Evolutionary conservation across 768 basidiomycete genomes (phyloP).

Genomic region (Trametes meyenii): DNA sequence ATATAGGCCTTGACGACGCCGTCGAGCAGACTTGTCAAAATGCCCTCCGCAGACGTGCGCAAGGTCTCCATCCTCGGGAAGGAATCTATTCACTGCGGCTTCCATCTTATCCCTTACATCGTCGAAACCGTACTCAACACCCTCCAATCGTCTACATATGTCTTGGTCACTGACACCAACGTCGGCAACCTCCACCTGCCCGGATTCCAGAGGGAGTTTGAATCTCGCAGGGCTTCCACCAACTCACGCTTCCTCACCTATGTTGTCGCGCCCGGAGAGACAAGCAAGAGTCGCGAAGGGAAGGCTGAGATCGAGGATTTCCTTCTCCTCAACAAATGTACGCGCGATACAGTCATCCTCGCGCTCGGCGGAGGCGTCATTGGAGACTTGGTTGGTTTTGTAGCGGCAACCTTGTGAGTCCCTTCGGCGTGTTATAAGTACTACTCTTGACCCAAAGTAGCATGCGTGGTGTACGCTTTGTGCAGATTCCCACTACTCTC

Average conservation of each 20-base stretch:
- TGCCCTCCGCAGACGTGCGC: conserved; percentile 52
- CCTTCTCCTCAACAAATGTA: conserved; percentile 83
- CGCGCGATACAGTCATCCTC: conserved; percentile 89
- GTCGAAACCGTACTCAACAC: conserved; percentile 67
- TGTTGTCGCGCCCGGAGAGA: conserved; percentile 89
- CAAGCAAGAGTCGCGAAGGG: conserved; percentile 86
- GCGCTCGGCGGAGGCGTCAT: conserved; percentile 97
- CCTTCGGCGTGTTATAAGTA: not conserved
- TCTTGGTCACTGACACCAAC: conserved; percentile 90
- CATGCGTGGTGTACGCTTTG: conserved; percentile 96
- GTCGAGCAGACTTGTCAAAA: not conserved
- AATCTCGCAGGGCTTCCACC: conserved; percentile 29
- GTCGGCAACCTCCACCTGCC: conserved; percentile 80
- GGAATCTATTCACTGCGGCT: conserved; percentile 91
- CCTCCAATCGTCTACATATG: conserved; percentile 83
- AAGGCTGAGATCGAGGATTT: conserved; percentile 96
- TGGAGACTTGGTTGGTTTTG: conserved; percentile 95
- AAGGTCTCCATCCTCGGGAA: conserved; percentile 85
- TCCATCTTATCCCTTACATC: conserved; percentile 90
- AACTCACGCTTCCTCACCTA: conserved; percentile 74
- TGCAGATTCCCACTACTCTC: conserved; percentile 95
- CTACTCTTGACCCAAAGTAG: conserved; percentile 44
- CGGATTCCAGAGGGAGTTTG: conserved; percentile 69
- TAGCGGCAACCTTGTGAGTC: conserved; percentile 94
- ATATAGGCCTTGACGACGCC: not conserved